Percentiles rank a stretch among this genome's conserved stretches.
Evolutionary conservation across 352 stramenopile genomes (phyloP).

Genomic region (Phytopythium delawarense): DNA sequence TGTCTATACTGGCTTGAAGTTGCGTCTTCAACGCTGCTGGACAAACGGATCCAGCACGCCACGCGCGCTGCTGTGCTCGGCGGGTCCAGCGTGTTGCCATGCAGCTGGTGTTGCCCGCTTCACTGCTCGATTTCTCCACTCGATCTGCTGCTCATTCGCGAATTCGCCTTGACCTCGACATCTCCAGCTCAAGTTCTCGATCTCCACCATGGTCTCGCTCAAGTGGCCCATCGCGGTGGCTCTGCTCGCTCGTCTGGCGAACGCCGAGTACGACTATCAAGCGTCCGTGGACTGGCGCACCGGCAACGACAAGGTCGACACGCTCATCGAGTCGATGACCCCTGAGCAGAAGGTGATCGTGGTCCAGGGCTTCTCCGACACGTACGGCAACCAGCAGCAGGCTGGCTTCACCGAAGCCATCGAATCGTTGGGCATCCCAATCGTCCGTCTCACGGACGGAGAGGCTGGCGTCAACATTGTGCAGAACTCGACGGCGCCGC

Average conservation of each 20-base stretch:
- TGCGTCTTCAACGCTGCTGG: background rate
- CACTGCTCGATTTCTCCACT: background rate
- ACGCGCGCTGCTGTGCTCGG: too few relatives aligned
- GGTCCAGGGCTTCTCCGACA: slow-evolving; percentile 20
- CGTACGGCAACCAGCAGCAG: slow-evolving; percentile 23
- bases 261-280: slow-evolving; percentile 16
- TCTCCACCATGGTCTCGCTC: slow-evolving; percentile 18
- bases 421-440: slow-evolving; percentile 19
- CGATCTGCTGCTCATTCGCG: slow-evolving; percentile 12
- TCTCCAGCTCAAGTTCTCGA: background rate
- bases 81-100: too few relatives aligned
- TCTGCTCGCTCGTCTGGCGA: slow-evolving; percentile 14
- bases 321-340: slow-evolving; percentile 19
- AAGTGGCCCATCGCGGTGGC: slow-evolving; percentile 22
- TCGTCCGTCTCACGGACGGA: slow-evolving; percentile 19
- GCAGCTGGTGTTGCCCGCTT: background rate
- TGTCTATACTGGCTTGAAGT: background rate
- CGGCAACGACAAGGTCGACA: slow-evolving; percentile 27
- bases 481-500: slow-evolving; percentile 19
- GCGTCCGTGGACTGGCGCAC: slow-evolving; percentile 22
- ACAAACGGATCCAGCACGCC: too few relatives aligned
- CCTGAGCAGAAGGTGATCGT: slow-evolving; percentile 25
- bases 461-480: slow-evolving; percentile 30
- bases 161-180: slow-evolving; percentile 12
- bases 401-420: slow-evolving; percentile 22